These are phyloP conservation scores for Cyclotella distinguenda DNA, from an alignment of 108 stramenopile species.

Conservation along the genomic window DNA sequence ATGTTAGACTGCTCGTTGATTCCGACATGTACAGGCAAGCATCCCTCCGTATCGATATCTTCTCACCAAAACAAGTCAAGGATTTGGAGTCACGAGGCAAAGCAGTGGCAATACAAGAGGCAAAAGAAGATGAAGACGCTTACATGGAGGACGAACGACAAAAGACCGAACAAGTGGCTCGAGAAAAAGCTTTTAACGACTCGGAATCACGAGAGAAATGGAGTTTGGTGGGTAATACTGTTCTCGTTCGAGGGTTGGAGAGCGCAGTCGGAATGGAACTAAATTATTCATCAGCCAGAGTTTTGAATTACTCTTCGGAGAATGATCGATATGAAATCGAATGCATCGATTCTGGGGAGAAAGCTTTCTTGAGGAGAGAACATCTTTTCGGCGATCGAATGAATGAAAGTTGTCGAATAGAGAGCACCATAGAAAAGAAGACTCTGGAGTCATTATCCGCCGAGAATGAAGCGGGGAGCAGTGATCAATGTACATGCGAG, in stretches of 20 bases:
- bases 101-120: conserved; percentile 23
- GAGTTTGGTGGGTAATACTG: conserved; percentile 29
- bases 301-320: conserved; percentile 18
- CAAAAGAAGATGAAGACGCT: conserved; percentile 39
- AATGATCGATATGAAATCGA: conserved; percentile 40
- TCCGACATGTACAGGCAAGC: conserved; percentile 35
- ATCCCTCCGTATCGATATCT: conserved; percentile 35
- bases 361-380: conserved; percentile 23
- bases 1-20: conserved; percentile 34
- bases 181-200: conserved; percentile 25
- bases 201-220: conserved; percentile 32
- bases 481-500: conserved; percentile 8
- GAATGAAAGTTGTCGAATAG: too few species aligned
- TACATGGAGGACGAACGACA: conserved; percentile 15
- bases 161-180: conserved; percentile 22
- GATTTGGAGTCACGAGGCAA: conserved; percentile 28
- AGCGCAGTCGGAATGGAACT: conserved; percentile 22
- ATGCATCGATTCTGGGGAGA: conserved; percentile 12
- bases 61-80: conserved; percentile 38
- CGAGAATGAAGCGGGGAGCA: background rate
- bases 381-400: too few species aligned
- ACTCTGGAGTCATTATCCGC: background rate
- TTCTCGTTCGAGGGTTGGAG: conserved; percentile 22
- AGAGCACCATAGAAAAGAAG: too few species aligned
- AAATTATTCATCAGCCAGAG: conserved; percentile 16